Evolutionary conservation across 225 moss, liverwort and hornwort genomes (phyloP).

Genomic region (Neckera pumila): DNA sequence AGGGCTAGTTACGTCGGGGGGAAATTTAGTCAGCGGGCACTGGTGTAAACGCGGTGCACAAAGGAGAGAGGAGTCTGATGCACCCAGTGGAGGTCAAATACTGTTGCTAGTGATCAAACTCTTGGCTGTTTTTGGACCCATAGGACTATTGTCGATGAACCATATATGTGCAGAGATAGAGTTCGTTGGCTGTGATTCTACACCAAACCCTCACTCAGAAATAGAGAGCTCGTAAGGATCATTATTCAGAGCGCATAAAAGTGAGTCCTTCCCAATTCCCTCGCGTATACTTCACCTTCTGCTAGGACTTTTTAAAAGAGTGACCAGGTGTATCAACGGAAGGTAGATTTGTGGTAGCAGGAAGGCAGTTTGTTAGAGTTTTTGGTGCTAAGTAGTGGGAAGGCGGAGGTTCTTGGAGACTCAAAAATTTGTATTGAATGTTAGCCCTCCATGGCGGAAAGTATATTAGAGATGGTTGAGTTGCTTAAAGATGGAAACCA

Average conservation of each 20-base stretch:
- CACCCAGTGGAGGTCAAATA: too few species aligned
- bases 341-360: not conserved
- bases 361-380: not conserved
- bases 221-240: not conserved
- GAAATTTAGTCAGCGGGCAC: too few species aligned
- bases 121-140: not conserved
- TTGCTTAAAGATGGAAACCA: not conserved
- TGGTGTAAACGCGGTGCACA: too few species aligned
- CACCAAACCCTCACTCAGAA: not conserved
- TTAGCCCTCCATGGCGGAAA: not conserved
- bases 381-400: not conserved
- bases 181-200: not conserved
- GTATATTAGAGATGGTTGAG: not conserved
- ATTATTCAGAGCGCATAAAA: not conserved
- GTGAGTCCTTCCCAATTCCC: not conserved
- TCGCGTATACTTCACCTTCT: not conserved
- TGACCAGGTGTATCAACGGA: too few species aligned
- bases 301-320: not conserved
- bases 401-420: too few species aligned
- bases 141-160: too few species aligned
- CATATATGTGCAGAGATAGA: not conserved
- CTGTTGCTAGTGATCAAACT: too few species aligned
- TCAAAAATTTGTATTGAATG: rapidly evolving
- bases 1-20: too few species aligned
- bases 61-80: not conserved